Percentiles rank a stretch among this genome's conserved stretches.
Evolutionary conservation across 2,329 filamentous ascomycete species (phyloP).

Genomic region (Sporothrix humicola): DNA sequence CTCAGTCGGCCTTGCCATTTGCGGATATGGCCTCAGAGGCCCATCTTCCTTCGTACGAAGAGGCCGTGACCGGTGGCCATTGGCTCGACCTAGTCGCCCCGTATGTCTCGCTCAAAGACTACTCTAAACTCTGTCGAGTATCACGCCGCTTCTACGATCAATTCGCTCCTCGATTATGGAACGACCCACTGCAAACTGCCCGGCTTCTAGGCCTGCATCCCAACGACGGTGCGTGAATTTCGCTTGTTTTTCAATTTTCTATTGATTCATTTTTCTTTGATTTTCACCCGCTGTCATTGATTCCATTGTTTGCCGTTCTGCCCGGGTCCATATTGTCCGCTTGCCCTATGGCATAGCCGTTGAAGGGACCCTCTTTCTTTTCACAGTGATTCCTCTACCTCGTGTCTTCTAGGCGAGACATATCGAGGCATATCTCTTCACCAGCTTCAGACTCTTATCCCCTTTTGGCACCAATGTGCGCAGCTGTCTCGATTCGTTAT

Average conservation of each 20-base stretch:
- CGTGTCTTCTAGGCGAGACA: background rate
- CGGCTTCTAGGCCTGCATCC: constrained; percentile 51
- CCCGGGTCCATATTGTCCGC: background rate
- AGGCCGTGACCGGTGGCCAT: constrained; percentile 54
- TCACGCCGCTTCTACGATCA: constrained; percentile 53
- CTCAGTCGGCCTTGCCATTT: background rate
- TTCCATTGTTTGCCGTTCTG: background rate
- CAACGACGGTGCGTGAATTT: constrained; percentile 42
- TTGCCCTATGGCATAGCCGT: background rate
- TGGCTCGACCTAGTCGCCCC: constrained; percentile 58
- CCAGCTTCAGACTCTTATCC: background rate
- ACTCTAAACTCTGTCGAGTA: constrained; percentile 56
- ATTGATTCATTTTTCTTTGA: background rate
- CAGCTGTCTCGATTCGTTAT: background rate
- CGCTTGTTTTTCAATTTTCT: constrained; percentile 8
- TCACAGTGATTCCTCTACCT: background rate
- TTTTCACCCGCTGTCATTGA: background rate
- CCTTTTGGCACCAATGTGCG: background rate
- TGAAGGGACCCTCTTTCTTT: constrained; percentile 1
- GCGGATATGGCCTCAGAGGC: constrained; percentile 37
- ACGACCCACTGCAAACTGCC: constrained; percentile 52
- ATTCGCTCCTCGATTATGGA: constrained; percentile 61
- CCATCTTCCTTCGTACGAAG: constrained; percentile 59
- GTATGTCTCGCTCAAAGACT: constrained; percentile 51
- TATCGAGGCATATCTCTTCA: background rate